Percentiles rank a stretch among this genome's conserved stretches.
Evolutionary conservation across 2,329 filamentous ascomycete species (phyloP).

Genomic region (Apiospora sp.): DNA sequence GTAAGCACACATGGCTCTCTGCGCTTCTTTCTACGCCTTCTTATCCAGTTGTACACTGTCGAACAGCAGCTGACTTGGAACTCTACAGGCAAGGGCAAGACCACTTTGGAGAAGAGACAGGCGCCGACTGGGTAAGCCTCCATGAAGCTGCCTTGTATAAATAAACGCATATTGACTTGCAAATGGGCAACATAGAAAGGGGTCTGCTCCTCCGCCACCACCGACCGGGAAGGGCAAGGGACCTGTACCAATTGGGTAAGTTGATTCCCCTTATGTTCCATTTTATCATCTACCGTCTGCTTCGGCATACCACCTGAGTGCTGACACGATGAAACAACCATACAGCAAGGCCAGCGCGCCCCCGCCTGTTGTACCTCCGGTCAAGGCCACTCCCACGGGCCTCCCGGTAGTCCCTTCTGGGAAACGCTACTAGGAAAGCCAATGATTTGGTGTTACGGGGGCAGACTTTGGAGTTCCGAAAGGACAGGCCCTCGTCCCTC

Average conservation of each 20-base stretch:
- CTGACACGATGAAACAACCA: not conserved
- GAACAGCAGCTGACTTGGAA: not conserved
- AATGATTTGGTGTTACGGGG: not conserved
- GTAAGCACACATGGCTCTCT: not conserved
- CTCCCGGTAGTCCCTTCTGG: not conserved
- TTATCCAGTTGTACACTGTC: not conserved
- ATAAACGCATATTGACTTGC: not conserved
- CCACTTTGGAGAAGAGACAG: conserved; percentile 4
- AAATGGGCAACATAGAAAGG: not conserved
- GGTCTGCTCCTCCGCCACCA: not conserved
- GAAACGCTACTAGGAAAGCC: not conserved
- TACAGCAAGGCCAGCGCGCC: not conserved
- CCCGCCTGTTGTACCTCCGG: not conserved
- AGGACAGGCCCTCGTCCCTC: not conserved
- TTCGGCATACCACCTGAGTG: not conserved
- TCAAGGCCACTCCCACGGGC: conserved; percentile 8
- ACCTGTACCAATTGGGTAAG: not conserved
- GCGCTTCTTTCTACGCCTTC: not conserved
- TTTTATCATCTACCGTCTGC: not conserved
- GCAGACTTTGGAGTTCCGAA: not conserved
- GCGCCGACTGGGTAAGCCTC: not conserved
- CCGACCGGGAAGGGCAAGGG: conserved; percentile 14
- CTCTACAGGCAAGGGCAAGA: not conserved
- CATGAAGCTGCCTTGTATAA: not conserved
- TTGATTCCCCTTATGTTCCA: not conserved